phyloP scores from a whole-genome alignment of 192 early-diverging fungal species.

The Coemansia sp. region DNA sequence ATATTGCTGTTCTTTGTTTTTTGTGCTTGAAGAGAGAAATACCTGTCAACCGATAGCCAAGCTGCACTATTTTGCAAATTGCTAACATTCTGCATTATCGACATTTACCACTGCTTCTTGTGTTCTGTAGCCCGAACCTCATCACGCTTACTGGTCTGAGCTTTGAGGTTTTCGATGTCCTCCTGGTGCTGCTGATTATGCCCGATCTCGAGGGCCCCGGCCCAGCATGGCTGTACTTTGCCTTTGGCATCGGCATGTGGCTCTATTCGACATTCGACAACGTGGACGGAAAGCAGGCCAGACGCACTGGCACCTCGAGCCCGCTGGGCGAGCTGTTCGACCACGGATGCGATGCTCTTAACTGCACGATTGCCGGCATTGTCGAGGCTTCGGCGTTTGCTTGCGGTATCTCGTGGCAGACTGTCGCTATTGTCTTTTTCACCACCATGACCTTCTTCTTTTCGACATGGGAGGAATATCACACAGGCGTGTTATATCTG shows the following conservation, averaged over 20 bases:
- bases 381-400: slow-evolving; percentile 75
- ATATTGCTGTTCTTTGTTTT: background rate
- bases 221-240: slow-evolving; percentile 72
- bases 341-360: slow-evolving; percentile 85
- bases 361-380: slow-evolving; percentile 75
- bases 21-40: background rate
- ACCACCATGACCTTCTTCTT: slow-evolving; percentile 79
- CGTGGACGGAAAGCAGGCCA: slow-evolving; percentile 84
- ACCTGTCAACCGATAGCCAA: background rate
- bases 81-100: background rate
- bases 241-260: slow-evolving; percentile 80
- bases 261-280: slow-evolving; percentile 90
- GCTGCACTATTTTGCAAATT: background rate
- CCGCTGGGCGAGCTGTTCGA: slow-evolving; percentile 86
- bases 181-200: slow-evolving; percentile 67
- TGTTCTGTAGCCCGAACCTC: slow-evolving; percentile 68
- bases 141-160: slow-evolving; percentile 80
- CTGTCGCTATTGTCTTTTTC: slow-evolving; percentile 62
- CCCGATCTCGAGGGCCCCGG: slow-evolving; percentile 71
- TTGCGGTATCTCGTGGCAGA: slow-evolving; percentile 70
- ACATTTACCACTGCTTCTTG: slow-evolving; percentile 8
- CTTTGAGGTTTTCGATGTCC: slow-evolving; percentile 75
- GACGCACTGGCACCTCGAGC: slow-evolving; percentile 74
- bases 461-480: slow-evolving; percentile 90
- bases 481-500: slow-evolving; percentile 82